Evolutionary conservation across 169 alveolate genomes (phyloP), one percentile per base, ranked within the genome.

Genomic region (Eimeria maxima): DNA sequence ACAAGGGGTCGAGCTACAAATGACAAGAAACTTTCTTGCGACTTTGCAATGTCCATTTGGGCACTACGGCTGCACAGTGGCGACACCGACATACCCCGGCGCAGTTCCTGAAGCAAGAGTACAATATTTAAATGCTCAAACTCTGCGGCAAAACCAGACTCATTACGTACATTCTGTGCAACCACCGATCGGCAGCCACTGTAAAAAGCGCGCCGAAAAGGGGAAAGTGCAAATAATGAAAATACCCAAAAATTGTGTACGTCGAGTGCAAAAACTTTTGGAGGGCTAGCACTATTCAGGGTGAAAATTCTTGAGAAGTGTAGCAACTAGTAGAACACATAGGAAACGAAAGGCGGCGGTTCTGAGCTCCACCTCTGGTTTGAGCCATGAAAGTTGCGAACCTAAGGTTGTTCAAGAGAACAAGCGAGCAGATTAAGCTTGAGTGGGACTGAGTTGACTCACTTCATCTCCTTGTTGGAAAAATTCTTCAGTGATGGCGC

Each of bases 51-150:
- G 94, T 97, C 98, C 92, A 96, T 97, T 38, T 98, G 97, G 47
- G 98, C 96, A 3, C 97, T 97, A 89, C 99, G 96, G 90, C 98
- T 98, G 97, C 99, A 98, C 86, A 98, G 97, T 90, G 98, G 98
- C 24, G 99, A 97, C 27, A 98, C 96, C 38, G 98, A 98, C 57
- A 98, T 95, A 8, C 98, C 97, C 60, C 95, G 80, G 38, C 97
- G 96, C 67, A 97, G 97, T 90, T 98, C 99, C 90, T 90, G 90
- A 55, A 74, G 33, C 86, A 24, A 74, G 22, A 8, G 6, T 69
- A 69, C 78, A 27, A 13, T 24, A 29, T 3, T 69, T n/a, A 69
- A 69, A 5, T 8, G 24, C 47, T 13, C 8, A 10, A 7, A 69
- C 14, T 29, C 47, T 3, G 14, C 78, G 22, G 11, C 3, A 3